Conservation (phyloP, 495 filamentous ascomycete genomes). For the Penicillium simplicissimum region DNA sequence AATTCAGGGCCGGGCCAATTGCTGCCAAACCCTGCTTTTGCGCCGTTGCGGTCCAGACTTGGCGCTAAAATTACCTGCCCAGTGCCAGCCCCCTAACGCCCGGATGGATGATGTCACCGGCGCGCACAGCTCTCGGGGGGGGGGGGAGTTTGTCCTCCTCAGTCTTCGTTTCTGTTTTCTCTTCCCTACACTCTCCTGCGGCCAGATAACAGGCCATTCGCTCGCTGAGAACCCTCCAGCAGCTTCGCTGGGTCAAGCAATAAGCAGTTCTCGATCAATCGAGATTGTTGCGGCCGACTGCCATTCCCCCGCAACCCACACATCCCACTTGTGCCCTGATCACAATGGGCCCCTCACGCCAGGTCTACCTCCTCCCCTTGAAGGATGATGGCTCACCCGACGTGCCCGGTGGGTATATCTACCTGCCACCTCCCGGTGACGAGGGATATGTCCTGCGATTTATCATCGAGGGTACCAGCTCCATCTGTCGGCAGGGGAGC, state of each 20-base stretch:
- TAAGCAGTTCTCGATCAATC: slow-evolving; percentile 1
- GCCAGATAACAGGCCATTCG: slow-evolving; percentile 17
- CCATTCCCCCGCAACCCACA: neutral
- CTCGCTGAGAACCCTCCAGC: slow-evolving; percentile 14
- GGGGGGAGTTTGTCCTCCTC: slow-evolving; percentile 13
- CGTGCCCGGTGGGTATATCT: slow-evolving; percentile 86
- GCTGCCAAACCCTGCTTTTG: slow-evolving; percentile 3
- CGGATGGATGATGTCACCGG: slow-evolving; percentile 24
- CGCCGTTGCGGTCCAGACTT: slow-evolving; percentile 13
- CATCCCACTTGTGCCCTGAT: neutral
- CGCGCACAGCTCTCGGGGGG: slow-evolving; percentile 8
- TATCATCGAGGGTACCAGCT: slow-evolving; percentile 92
- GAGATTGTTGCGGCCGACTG: neutral
- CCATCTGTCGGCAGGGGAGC: slow-evolving; percentile 89
- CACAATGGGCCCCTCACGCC: slow-evolving; percentile 34
- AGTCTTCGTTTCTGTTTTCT: slow-evolving; percentile 8
- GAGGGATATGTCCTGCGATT: slow-evolving; percentile 81
- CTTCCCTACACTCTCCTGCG: slow-evolving; percentile 2
- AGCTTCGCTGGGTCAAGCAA: slow-evolving; percentile 3
- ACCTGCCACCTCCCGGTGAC: slow-evolving; percentile 73
- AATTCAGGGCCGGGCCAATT: neutral
- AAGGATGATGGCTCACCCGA: slow-evolving; percentile 91
- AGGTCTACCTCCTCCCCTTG: slow-evolving; percentile 84
- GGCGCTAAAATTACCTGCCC: slow-evolving; percentile 23
- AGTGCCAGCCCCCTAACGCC: slow-evolving; percentile 5